These are phyloP conservation scores for Globisporangium cystogenes DNA, from an alignment of 352 stramenopile species.

Conservation along the genomic window DNA sequence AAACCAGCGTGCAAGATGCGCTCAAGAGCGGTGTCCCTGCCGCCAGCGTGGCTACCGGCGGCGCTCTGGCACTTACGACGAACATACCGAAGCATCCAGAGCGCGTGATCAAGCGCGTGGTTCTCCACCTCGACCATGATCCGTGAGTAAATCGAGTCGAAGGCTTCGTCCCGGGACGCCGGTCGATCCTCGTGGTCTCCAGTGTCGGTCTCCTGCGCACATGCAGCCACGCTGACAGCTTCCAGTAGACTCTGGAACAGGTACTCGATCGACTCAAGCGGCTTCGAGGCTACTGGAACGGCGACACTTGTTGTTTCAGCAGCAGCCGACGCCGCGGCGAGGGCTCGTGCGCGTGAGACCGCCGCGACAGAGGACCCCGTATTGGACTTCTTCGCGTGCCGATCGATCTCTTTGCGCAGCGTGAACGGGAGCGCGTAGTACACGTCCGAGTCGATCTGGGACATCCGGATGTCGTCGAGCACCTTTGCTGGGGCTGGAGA, in stretches of 20 bases:
- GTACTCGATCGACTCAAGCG: conserved; percentile 46
- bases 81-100: conserved; percentile 70
- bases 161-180: conserved; percentile 18
- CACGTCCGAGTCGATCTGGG: conserved; percentile 74
- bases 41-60: not conserved
- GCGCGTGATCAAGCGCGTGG: conserved; percentile 38
- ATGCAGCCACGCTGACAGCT: not conserved
- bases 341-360: conserved; percentile 1
- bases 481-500: conserved; percentile 15
- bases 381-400: conserved; percentile 44
- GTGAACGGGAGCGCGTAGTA: conserved; percentile 62
- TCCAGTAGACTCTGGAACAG: conserved; percentile 32
- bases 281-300: not conserved
- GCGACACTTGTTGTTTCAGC: not conserved
- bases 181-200: not conserved
- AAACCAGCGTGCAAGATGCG: conserved; percentile 22
- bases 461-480: conserved; percentile 68
- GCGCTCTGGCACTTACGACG: conserved; percentile 44
- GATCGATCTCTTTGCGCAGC: conserved; percentile 68
- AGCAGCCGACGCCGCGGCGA: not conserved
- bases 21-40: conserved; percentile 3
- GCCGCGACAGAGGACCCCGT: conserved; percentile 2
- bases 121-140: conserved; percentile 70
- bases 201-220: not conserved
- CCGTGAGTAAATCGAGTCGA: conserved; percentile 72